A percentile compares a stretch with the other conserved stretches of the same genome.
Evolutionary conservation across 2,329 filamentous ascomycete genomes (phyloP).

Genomic region (Didymella keratinophila): DNA sequence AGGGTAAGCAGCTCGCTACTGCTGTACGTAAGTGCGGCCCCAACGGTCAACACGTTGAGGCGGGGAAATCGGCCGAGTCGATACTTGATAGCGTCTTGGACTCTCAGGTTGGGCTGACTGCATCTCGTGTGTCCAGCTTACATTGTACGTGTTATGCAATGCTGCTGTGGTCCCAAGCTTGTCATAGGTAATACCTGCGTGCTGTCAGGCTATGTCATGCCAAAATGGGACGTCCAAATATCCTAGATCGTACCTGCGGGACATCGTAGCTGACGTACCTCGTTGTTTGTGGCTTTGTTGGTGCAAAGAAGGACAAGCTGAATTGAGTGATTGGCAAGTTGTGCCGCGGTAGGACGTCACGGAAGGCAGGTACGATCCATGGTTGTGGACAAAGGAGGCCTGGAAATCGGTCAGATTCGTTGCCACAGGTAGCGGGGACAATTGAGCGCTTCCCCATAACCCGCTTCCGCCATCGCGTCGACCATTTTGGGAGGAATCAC

Average conservation of each 20-base stretch:
- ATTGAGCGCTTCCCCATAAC: constrained; percentile 21
- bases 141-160: constrained; percentile 20
- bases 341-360: constrained; percentile 29
- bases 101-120: constrained; percentile 1
- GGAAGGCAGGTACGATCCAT: constrained; percentile 3
- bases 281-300: constrained; percentile 21
- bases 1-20: constrained; percentile 21
- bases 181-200: constrained; percentile 26
- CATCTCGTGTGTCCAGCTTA: constrained; percentile 22
- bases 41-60: constrained; percentile 13
- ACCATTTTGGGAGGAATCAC: constrained; percentile 25
- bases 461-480: constrained; percentile 24
- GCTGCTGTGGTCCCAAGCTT: constrained; percentile 17
- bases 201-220: constrained; percentile 17
- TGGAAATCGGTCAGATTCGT: constrained; percentile 19
- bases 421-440: constrained; percentile 25
- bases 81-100: constrained; percentile 1
- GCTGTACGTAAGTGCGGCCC: constrained; percentile 11
- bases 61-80: constrained; percentile 7
- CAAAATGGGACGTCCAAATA: constrained; percentile 9
- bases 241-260: constrained; percentile 1
- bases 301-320: constrained; percentile 22
- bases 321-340: constrained; percentile 19
- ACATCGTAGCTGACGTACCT: constrained; percentile 12
- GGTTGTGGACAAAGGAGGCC: constrained; percentile 9